phyloP scores from a whole-genome alignment of 2,329 filamentous ascomycete genomes.

The Cercospora sp. region DNA sequence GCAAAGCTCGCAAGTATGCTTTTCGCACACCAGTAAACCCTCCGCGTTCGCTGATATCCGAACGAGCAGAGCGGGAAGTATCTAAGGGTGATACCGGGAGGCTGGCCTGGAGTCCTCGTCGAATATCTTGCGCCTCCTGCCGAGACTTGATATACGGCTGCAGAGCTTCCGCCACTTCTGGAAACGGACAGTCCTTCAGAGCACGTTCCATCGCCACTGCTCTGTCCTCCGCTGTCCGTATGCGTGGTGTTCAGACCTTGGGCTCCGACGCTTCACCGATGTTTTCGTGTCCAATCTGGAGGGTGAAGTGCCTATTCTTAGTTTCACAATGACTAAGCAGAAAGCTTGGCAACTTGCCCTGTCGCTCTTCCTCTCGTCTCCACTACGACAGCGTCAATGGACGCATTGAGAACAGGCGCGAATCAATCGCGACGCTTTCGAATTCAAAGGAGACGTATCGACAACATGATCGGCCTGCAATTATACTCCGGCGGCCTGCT shows the following conservation, averaged over 20 bases:
- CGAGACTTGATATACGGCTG: constrained; percentile 37
- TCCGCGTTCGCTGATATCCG: constrained; percentile 19
- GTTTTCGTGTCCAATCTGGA: not conserved
- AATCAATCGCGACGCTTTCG: not conserved
- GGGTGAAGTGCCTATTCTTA: constrained; percentile 7
- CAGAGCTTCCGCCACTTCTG: constrained; percentile 34
- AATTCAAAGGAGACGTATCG: not conserved
- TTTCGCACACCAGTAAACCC: constrained; percentile 34
- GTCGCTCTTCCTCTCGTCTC: not conserved
- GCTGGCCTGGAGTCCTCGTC: constrained; percentile 32
- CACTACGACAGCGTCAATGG: not conserved
- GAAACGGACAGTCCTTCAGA: constrained; percentile 30
- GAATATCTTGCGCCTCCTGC: constrained; percentile 33
- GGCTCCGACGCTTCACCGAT: not conserved
- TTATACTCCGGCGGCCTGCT: no score
- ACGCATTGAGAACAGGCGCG: not conserved
- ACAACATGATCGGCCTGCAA: not conserved
- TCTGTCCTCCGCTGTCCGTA: not conserved
- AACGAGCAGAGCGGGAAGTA: constrained; percentile 5
- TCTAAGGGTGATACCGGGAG: constrained; percentile 28
- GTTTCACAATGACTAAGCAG: not conserved
- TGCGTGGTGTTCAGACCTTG: not conserved
- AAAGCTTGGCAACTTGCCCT: not conserved
- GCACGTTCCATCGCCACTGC: not conserved
- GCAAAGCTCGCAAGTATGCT: constrained; percentile 37